These are phyloP conservation scores for Eimeria nieschulzi DNA, from an alignment of 169 alveolate species.

Conservation along the genomic window DNA sequence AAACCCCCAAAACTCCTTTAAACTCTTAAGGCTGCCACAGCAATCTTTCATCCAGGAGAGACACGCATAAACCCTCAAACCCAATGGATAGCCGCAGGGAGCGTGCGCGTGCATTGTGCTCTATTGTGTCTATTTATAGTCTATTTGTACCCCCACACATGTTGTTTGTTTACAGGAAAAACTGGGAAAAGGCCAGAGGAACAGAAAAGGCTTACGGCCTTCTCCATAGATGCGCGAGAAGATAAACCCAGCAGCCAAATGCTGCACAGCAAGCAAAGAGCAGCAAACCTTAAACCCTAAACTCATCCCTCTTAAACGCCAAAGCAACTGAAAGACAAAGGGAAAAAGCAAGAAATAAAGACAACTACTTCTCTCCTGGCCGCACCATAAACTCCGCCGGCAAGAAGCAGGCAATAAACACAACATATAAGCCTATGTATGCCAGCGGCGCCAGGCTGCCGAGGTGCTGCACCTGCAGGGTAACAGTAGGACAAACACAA, in stretches of 20 bases:
- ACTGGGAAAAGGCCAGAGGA: background rate
- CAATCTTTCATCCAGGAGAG: too few relatives aligned
- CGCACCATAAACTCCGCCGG: constrained; percentile 69
- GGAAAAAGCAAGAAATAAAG: background rate
- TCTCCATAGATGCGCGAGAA: constrained; percentile 46
- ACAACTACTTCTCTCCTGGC: background rate
- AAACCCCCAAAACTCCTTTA: background rate
- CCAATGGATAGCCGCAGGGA: too few relatives aligned
- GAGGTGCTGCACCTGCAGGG: constrained; percentile 52
- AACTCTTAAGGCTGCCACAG: background rate
- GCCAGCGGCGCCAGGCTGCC: constrained; percentile 62
- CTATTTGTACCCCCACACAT: too few relatives aligned
- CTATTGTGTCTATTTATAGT: too few relatives aligned
- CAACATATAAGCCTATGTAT: constrained; percentile 20
- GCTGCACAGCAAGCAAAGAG: background rate
- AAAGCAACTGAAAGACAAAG: background rate
- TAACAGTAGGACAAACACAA: background rate
- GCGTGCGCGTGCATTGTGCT: too few relatives aligned
- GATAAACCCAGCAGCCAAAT: constrained; percentile 44
- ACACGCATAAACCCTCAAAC: too few relatives aligned
- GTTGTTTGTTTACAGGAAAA: too few relatives aligned
- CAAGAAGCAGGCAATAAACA: constrained; percentile 29
- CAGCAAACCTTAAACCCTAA: constrained; percentile 24
- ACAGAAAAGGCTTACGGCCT: background rate
- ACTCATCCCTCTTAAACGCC: background rate